These are phyloP conservation scores for Candida khao-thaluensis DNA, from an alignment of 805 yeast genomes.

Conservation along the genomic window DNA sequence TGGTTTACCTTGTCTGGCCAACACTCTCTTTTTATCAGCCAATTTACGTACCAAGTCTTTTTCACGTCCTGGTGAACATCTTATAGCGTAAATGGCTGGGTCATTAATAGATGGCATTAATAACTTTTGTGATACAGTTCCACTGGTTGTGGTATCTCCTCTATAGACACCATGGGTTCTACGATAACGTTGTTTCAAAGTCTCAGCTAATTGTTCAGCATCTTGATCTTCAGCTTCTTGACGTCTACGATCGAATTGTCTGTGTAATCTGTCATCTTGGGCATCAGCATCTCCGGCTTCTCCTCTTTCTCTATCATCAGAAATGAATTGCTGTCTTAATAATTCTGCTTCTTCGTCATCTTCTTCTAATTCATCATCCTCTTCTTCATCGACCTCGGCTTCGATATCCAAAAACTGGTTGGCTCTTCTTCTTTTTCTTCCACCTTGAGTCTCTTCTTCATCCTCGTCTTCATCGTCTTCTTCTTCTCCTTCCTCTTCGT, in stretches of 20 bases:
- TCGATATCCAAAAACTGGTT: slow-evolving; percentile 96
- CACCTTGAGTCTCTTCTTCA: slow-evolving; percentile 50
- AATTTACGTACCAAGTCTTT: slow-evolving; percentile 84
- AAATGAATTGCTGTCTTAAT: slow-evolving; percentile 77
- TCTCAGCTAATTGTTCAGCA: slow-evolving; percentile 90
- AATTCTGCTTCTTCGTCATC: slow-evolving; percentile 93
- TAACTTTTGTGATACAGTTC: slow-evolving; percentile 83
- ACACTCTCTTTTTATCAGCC: slow-evolving; percentile 76
- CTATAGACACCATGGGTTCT: slow-evolving; percentile 79
- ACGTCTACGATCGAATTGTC: slow-evolving; percentile 85
- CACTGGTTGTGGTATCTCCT: slow-evolving; percentile 68
- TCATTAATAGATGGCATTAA: slow-evolving; percentile 94
- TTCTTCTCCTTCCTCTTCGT: slow-evolving; percentile 43
- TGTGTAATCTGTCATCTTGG: slow-evolving; percentile 75
- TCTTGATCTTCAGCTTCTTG: slow-evolving; percentile 90
- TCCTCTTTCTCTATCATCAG: slow-evolving; percentile 66
- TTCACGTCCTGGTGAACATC: slow-evolving; percentile 91
- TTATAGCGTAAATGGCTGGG: slow-evolving; percentile 93
- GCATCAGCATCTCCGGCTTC: slow-evolving; percentile 41
- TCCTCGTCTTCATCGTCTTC: slow-evolving; percentile 53
- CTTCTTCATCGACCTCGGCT: slow-evolving; percentile 98
- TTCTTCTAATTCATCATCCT: slow-evolving; percentile 82
- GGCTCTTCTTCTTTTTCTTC: slow-evolving; percentile 49
- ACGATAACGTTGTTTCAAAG: slow-evolving; percentile 88
- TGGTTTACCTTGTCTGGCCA: slow-evolving; percentile 73